These are phyloP conservation scores for Didymella segeticola DNA, from an alignment of 2,329 filamentous ascomycete genomes.

Conservation along the genomic window DNA sequence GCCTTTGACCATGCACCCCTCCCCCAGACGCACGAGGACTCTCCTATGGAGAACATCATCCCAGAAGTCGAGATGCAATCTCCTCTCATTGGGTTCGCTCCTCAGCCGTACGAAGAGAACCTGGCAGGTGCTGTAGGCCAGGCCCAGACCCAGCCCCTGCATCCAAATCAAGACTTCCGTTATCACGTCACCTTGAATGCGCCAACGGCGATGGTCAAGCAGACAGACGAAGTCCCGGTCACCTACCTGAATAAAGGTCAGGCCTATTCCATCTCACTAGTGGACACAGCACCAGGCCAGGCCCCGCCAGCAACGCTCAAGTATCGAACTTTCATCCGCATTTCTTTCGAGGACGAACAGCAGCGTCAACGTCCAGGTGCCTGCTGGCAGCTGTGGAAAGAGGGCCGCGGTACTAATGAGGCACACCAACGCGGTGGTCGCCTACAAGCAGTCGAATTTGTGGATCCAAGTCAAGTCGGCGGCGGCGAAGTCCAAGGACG, in stretches of 20 bases:
- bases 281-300: constrained; percentile 74
- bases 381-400: constrained; percentile 95
- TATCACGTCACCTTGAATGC: constrained; percentile 91
- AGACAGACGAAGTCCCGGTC: constrained; percentile 89
- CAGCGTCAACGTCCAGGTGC: constrained; percentile 82
- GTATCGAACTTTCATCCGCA: constrained; percentile 90
- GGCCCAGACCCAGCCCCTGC: constrained; percentile 31
- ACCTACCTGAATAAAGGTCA: constrained; percentile 98
- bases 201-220: constrained; percentile 94
- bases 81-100: constrained; percentile 65
- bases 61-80: constrained; percentile 67
- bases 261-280: constrained; percentile 84
- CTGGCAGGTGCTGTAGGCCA: constrained; percentile 40
- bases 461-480: constrained; percentile 68
- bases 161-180: constrained; percentile 63
- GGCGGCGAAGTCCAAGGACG: constrained; percentile 58
- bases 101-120: constrained; percentile 58
- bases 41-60: constrained; percentile 65
- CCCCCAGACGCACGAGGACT: constrained; percentile 70
- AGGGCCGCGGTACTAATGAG: constrained; percentile 93
- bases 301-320: constrained; percentile 64
- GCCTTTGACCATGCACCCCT: constrained; percentile 74
- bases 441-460: constrained; percentile 92
- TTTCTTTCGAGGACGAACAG: constrained; percentile 96
- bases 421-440: constrained; percentile 92